These are phyloP conservation scores for Funneliformis caledonium DNA, from an alignment of 371 early-diverging fungal species.

Conservation along the genomic window DNA sequence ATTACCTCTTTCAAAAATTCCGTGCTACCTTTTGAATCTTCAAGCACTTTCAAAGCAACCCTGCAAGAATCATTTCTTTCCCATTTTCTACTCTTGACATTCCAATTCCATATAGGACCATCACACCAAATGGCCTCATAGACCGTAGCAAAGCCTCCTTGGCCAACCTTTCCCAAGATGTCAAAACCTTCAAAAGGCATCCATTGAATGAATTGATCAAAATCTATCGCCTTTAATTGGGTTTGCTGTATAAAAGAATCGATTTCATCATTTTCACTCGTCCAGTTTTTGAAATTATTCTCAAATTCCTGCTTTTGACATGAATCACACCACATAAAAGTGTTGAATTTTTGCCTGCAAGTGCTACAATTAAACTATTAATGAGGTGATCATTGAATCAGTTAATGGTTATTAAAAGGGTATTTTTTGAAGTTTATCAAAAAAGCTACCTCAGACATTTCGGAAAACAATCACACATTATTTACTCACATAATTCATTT, in stretches of 20 bases:
- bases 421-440: too few species aligned
- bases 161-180: neutral
- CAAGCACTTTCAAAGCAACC: conserved; percentile 22
- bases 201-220: conserved; percentile 7
- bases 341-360: neutral
- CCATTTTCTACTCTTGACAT: neutral
- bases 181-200: conserved; percentile 16
- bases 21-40: conserved; percentile 3
- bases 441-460: too few species aligned
- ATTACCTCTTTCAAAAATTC: neutral
- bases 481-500: too few species aligned
- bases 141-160: neutral
- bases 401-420: too few species aligned
- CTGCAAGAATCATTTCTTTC: neutral
- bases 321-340: conserved; percentile 9
- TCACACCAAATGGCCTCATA: conserved; percentile 12
- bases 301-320: conserved; percentile 7
- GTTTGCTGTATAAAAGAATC: conserved; percentile 22
- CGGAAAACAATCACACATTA: too few species aligned
- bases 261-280: neutral
- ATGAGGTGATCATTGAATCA: too few species aligned
- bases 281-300: conserved; percentile 30
- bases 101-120: conserved; percentile 25
- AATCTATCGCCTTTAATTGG: conserved; percentile 17
- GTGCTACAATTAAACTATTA: neutral